These are phyloP conservation scores for Globisporangium takayamanum DNA, from an alignment of 352 stramenopile genomes.

Conservation along the genomic window DNA sequence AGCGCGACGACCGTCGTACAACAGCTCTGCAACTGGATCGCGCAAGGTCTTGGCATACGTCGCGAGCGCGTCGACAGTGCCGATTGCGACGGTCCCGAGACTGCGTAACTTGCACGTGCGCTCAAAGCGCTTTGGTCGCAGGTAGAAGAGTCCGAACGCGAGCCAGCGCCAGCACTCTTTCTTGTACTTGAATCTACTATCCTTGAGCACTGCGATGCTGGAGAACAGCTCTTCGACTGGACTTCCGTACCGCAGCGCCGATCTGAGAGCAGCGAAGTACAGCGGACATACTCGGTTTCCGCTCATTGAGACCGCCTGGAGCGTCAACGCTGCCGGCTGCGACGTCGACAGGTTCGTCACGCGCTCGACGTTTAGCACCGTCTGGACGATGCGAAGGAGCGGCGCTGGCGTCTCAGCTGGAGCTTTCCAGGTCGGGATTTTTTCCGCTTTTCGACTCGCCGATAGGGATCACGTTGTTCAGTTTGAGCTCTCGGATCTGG, in stretches of 20 bases:
- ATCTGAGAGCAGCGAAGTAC: background rate
- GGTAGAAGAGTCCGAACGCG: background rate
- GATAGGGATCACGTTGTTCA: background rate
- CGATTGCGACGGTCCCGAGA: background rate
- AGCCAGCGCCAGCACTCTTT: background rate
- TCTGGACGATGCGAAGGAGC: background rate
- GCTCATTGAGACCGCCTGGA: background rate
- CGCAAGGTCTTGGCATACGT: background rate
- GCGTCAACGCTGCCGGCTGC: background rate
- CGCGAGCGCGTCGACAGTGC: background rate
- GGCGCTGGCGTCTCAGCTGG: background rate
- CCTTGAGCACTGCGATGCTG: background rate
- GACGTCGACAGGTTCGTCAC: background rate
- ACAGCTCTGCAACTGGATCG: background rate
- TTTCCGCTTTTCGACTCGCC: background rate
- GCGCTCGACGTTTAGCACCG: background rate
- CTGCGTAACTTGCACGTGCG: background rate
- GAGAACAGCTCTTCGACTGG: background rate
- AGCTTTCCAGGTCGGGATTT: background rate
- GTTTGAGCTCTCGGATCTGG: background rate
- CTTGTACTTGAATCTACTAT: background rate
- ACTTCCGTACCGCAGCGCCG: background rate
- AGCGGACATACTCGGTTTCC: background rate
- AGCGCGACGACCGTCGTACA: background rate
- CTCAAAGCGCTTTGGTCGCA: background rate